phyloP scores from a whole-genome alignment of 306 rosid genomes.

The Cicer cuneatum region DNA sequence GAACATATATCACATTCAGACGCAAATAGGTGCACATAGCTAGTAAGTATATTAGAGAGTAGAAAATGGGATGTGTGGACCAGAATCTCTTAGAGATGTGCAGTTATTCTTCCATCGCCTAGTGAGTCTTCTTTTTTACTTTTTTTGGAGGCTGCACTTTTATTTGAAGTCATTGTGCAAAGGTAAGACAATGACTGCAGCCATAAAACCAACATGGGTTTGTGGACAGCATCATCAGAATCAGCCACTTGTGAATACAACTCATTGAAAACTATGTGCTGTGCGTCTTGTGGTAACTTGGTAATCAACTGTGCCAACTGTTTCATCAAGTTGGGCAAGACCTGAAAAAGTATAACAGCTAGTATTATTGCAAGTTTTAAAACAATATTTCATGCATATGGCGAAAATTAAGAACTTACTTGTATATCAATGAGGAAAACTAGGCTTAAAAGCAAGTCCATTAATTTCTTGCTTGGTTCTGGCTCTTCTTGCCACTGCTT shows the following conservation, averaged over 20 bases:
- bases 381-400: conserved; percentile 8
- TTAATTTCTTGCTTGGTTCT: conserved; percentile 81
- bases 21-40: neutral
- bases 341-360: conserved; percentile 58
- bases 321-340: conserved; percentile 84
- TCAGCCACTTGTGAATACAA: conserved; percentile 85
- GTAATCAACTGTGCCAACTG: conserved; percentile 71
- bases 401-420: conserved; percentile 50
- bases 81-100: conserved; percentile 60
- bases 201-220: conserved; percentile 89
- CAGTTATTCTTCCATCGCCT: conserved; percentile 51
- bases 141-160: conserved; percentile 45
- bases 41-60: conserved; percentile 6
- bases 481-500: conserved; percentile 83
- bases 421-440: conserved; percentile 85
- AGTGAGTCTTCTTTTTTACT: conserved; percentile 47
- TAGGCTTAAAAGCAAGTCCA: conserved; percentile 79
- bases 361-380: conserved; percentile 29
- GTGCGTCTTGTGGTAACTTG: conserved; percentile 73
- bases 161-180: conserved; percentile 59
- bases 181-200: conserved; percentile 87
- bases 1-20: conserved; percentile 19
- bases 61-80: conserved; percentile 36
- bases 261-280: conserved; percentile 72
- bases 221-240: conserved; percentile 87